These are phyloP conservation scores for Euphrasia arctica DNA, from an alignment of 305 asterid species.

Conservation along the genomic window DNA sequence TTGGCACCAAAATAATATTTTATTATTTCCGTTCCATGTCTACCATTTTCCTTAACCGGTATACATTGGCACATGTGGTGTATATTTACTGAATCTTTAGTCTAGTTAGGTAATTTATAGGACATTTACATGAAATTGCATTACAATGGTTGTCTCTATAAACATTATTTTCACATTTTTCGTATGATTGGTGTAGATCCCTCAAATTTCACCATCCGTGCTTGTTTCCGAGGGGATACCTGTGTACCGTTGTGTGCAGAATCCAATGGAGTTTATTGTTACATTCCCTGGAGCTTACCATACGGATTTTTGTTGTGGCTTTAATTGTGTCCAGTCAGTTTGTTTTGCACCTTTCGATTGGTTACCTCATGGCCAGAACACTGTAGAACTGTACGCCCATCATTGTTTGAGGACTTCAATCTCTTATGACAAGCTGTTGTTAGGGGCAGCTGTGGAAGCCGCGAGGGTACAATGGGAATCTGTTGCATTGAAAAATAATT, in stretches of 20 bases:
- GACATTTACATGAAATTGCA: background rate
- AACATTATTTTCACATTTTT: background rate
- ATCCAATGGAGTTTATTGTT: conserved; percentile 60
- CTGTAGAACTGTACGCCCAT: conserved; percentile 54
- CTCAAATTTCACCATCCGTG: conserved; percentile 66
- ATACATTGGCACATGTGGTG: no score
- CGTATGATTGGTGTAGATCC: conserved; percentile 40
- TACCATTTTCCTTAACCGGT: no score
- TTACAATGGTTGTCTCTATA: background rate
- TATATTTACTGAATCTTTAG: no score
- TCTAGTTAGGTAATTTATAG: no score
- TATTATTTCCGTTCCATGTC: no score
- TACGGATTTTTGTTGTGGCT: conserved; percentile 70
- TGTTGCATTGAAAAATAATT: conserved; percentile 22
- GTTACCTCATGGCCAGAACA: conserved; percentile 72
- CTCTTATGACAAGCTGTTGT: conserved; percentile 67
- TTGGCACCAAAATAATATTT: no score
- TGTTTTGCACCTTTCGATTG: conserved; percentile 85
- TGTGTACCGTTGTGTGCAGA: conserved; percentile 75
- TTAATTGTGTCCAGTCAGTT: conserved; percentile 65
- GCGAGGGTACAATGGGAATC: conserved; percentile 50
- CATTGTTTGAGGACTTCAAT: conserved; percentile 50
- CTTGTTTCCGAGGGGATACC: conserved; percentile 70
- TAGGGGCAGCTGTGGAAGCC: conserved; percentile 67
- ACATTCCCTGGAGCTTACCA: conserved; percentile 75